Evolutionary conservation across 768 basidiomycete species (phyloP).

Genomic region (Podaxis sp.): DNA sequence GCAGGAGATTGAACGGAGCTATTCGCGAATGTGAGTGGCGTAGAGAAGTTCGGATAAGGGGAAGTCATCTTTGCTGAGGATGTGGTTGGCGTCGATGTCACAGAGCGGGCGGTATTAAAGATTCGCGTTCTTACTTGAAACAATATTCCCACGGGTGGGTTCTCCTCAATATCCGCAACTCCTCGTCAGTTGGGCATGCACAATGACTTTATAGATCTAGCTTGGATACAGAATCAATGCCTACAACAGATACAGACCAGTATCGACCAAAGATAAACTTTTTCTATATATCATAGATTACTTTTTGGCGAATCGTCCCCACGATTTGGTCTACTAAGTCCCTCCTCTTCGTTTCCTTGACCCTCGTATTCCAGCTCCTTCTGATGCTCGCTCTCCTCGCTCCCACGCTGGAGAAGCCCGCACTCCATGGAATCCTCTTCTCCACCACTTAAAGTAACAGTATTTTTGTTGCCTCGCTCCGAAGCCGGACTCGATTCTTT

Average conservation of each 20-base stretch:
- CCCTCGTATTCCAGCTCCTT: not conserved
- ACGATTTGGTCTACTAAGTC: not conserved
- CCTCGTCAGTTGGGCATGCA: too few relatives aligned
- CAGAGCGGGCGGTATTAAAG: not conserved
- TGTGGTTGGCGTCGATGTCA: not conserved
- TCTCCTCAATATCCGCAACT: not conserved
- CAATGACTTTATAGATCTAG: not conserved
- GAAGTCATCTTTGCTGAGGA: conserved; percentile 5
- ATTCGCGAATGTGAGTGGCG: conserved; percentile 4
- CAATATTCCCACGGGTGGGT: not conserved
- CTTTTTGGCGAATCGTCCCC: not conserved
- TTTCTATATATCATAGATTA: not conserved
- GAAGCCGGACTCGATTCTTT: conserved; percentile 7
- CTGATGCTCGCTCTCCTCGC: not conserved
- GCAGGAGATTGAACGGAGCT: conserved; percentile 3
- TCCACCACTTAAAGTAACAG: not conserved
- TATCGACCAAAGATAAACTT: not conserved
- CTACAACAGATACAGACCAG: too few relatives aligned
- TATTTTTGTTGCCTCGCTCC: not conserved
- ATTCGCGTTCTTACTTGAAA: not conserved
- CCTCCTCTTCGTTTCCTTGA: not conserved
- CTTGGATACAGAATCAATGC: not conserved
- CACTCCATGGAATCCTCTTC: conserved; percentile 4
- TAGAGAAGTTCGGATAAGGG: conserved; percentile 11
- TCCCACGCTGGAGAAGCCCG: not conserved